These are phyloP conservation scores for Candida vaughaniae DNA, from an alignment of 805 yeast genomes.

Conservation along the genomic window DNA sequence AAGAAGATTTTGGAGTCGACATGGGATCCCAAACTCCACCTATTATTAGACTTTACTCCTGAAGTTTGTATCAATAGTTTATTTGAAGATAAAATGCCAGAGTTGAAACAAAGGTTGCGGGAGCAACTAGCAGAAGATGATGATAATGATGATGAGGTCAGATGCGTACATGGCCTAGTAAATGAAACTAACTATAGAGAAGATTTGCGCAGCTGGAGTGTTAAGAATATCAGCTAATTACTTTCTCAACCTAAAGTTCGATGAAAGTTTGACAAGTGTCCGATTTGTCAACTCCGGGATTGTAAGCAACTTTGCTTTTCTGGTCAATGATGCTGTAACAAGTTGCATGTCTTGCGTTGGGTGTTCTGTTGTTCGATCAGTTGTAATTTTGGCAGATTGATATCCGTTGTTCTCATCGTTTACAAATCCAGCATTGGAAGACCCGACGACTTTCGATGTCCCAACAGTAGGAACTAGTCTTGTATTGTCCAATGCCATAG, in stretches of 20 bases:
- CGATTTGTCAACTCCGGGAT: no score
- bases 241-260: no score
- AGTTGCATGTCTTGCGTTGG: no score
- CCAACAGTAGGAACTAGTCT: no score
- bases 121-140: slow-evolving; percentile 15
- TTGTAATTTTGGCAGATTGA: no score
- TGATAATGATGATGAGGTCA: slow-evolving; percentile 20
- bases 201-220: slow-evolving; percentile 37
- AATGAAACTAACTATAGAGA: slow-evolving; percentile 35
- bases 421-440: no score
- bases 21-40: slow-evolving; percentile 55
- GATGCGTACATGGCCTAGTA: slow-evolving; percentile 38
- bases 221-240: slow-evolving; percentile 4
- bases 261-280: neutral
- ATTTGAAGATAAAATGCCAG: slow-evolving; percentile 45
- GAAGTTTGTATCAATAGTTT: slow-evolving; percentile 74
- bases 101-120: slow-evolving; percentile 17
- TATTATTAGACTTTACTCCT: slow-evolving; percentile 56
- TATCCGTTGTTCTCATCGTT: no score
- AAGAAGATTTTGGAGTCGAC: slow-evolving; percentile 55
- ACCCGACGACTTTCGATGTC: no score
- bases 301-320: no score
- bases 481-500: no score
- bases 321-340: no score
- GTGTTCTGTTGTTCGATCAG: no score